Conservation (phyloP, 768 basidiomycete species). For the Boletus vinaceobasis region DNA sequence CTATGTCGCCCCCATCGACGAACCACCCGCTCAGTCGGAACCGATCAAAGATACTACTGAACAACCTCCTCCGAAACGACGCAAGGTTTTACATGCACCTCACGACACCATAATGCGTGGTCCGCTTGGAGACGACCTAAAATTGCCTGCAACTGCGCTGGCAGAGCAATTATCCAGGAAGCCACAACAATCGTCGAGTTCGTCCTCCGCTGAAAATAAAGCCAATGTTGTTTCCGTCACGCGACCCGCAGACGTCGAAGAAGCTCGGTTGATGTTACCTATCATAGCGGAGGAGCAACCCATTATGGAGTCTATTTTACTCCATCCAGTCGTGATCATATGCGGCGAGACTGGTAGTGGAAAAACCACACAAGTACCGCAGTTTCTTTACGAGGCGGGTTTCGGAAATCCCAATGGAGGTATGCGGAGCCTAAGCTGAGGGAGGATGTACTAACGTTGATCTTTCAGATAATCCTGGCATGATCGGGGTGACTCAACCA, state of each 20-base stretch:
- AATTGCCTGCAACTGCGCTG: conserved; percentile 65
- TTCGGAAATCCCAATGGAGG: conserved; percentile 84
- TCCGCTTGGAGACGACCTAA: conserved; percentile 72
- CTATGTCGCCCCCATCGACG: conserved; percentile 23
- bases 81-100: conserved; percentile 36
- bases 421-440: conserved; percentile 33
- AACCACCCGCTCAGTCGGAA: conserved; percentile 16
- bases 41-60: not conserved
- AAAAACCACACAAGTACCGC: conserved; percentile 97
- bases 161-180: conserved; percentile 39
- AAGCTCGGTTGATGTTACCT: conserved; percentile 75
- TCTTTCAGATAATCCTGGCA: conserved; percentile 84
- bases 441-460: conserved; percentile 1
- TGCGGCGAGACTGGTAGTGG: conserved; percentile 97
- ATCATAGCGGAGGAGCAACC: conserved; percentile 91
- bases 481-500: conserved; percentile 97
- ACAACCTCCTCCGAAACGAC: conserved; percentile 41
- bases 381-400: conserved; percentile 96
- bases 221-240: conserved; percentile 51
- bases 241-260: conserved; percentile 70
- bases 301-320: conserved; percentile 86
- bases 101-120: conserved; percentile 56
- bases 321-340: conserved; percentile 71
- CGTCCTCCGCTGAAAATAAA: conserved; percentile 20
- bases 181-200: not conserved